Evolutionary conservation across 2,329 filamentous ascomycete species (phyloP).

Genomic region (Dissoconium aciculare): DNA sequence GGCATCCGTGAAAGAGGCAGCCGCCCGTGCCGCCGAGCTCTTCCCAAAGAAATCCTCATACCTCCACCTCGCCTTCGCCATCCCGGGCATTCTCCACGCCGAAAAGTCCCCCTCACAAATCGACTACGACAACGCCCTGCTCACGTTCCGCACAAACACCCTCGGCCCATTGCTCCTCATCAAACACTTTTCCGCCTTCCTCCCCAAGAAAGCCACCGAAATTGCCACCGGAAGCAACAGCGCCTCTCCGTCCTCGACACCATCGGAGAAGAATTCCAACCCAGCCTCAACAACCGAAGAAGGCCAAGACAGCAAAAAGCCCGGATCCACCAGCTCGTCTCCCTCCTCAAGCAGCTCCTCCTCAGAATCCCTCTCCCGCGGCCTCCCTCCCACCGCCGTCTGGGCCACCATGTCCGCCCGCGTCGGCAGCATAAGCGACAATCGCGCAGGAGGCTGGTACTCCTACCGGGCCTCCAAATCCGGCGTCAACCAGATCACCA

Average conservation of each 20-base stretch:
- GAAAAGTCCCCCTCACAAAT: conserved; percentile 58
- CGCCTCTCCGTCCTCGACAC: too few species aligned
- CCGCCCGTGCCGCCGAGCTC: conserved; percentile 28
- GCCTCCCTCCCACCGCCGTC: conserved; percentile 39
- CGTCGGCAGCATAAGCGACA: conserved; percentile 60
- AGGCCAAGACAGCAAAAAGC: too few species aligned
- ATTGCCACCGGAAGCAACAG: conserved; percentile 20
- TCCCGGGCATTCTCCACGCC: conserved; percentile 57
- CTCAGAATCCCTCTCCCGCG: conserved; percentile 8
- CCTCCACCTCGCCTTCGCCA: conserved; percentile 52
- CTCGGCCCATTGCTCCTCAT: conserved; percentile 61
- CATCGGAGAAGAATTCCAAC: too few species aligned
- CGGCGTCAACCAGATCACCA: conserved; percentile 54
- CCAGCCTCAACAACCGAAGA: too few species aligned
- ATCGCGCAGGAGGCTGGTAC: conserved; percentile 65
- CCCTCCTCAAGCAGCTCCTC: too few species aligned
- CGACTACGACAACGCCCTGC: conserved; percentile 43
- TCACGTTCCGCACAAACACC: conserved; percentile 58
- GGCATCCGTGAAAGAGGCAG: conserved; percentile 41
- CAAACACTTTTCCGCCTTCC: conserved; percentile 57
- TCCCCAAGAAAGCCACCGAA: conserved; percentile 44
- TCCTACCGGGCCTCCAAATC: conserved; percentile 65
- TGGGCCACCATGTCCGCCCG: conserved; percentile 67
- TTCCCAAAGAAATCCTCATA: conserved; percentile 33
- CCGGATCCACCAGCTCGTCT: too few species aligned